Evolutionary conservation across 441 rosid genomes (phyloP).

Genomic region (Theobroma grandiflorum): DNA sequence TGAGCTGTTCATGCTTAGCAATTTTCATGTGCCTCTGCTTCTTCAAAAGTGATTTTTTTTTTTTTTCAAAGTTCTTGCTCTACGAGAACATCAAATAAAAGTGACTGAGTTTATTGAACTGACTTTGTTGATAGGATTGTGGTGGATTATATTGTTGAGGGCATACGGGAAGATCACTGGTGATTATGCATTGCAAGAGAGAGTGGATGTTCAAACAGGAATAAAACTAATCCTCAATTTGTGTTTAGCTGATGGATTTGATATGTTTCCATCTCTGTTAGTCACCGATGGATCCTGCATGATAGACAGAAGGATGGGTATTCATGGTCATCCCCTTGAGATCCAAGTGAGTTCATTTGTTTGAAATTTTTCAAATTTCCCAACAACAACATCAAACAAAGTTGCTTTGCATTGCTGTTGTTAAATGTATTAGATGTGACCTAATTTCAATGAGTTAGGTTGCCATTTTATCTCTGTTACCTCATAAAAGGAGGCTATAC

Average conservation of each 20-base stretch:
- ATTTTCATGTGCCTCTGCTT: slow-evolving; percentile 24
- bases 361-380: slow-evolving; percentile 14
- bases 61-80: slow-evolving; percentile 23
- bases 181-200: slow-evolving; percentile 87
- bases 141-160: slow-evolving; percentile 96
- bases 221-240: slow-evolving; percentile 80
- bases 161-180: slow-evolving; percentile 94
- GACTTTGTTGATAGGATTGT: slow-evolving; percentile 64
- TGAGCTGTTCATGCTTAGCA: slow-evolving; percentile 10
- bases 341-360: slow-evolving; percentile 73
- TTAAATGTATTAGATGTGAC: not conserved
- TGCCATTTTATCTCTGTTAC: not conserved
- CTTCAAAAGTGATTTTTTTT: slow-evolving; percentile 21
- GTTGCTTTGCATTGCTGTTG: slow-evolving; percentile 13
- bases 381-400: not conserved
- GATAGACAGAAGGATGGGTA: slow-evolving; percentile 96
- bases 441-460: not conserved
- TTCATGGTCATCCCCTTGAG: slow-evolving; percentile 97
- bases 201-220: slow-evolving; percentile 95
- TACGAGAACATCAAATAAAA: slow-evolving; percentile 24
- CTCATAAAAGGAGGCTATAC: not conserved
- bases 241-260: slow-evolving; percentile 91
- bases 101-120: slow-evolving; percentile 30
- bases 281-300: slow-evolving; percentile 98
- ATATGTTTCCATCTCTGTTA: slow-evolving; percentile 90